Evolutionary conservation across 2,329 filamentous ascomycete genomes (phyloP), one percentile per base, ranked within the genome.

Genomic region (Beauveria scarabaeidicola): DNA sequence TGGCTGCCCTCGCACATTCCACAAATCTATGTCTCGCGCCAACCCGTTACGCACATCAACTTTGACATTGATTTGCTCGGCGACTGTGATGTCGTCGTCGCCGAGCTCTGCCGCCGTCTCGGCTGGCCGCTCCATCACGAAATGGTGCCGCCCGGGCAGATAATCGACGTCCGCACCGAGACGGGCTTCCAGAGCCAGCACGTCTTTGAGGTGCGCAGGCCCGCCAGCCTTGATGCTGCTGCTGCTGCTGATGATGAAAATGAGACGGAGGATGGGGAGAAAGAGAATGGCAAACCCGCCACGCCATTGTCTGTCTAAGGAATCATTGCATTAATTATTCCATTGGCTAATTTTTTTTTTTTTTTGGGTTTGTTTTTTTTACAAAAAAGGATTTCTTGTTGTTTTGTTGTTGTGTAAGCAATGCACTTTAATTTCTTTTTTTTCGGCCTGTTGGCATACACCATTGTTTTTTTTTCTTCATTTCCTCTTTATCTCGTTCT

Each of bases 31-130:
- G 90, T 97, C 66, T 92, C 88, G 19, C 85, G 90, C 65, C 88
- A 89, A 76, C 87, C 91, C 3, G 90, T 96, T 59, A 81, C 80
- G 40, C 93, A 97, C 73, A 89, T 96, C 70, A 91, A 95, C 70
- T 97, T 99, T 67, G 94, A 99, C 73, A 91, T 99, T 65, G 92
- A 97, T 70, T 81, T 99, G 59, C 80, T 97, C n/a, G 94, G 94
- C 40, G 91, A 97, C 70, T 97, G 93, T 73, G 94, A 99, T 69
- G 82, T 91, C 44, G 86, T 97, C 9, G 89, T 97, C 15, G 82
- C 88, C 0, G 93, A 97, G 75, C 81, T 99, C 56, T 93, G 90
- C 69, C 83, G 86, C 48, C 84, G 90, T 13, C 86, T 90, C 1
- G 88, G 87, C 3, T 97, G 94, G 94, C 77, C 84, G 7, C 73